These are phyloP conservation scores for Linnemannia elongata DNA, from an alignment of 192 early-diverging fungal genomes.

Conservation along the genomic window DNA sequence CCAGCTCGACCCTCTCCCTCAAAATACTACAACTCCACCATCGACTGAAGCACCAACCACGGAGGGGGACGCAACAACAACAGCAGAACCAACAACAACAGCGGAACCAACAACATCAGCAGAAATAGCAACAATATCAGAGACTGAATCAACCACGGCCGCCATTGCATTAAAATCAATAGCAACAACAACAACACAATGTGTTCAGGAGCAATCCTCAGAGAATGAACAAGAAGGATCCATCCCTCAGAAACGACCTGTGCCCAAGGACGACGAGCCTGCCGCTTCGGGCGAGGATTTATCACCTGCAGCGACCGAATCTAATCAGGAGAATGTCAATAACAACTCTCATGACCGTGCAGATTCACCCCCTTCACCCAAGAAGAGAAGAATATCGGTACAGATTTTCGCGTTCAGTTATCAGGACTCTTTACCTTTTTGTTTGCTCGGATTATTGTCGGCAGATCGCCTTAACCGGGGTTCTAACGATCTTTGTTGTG, in stretches of 20 bases:
- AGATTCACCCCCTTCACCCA: conserved; percentile 11
- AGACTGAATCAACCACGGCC: background rate
- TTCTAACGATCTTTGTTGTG: background rate
- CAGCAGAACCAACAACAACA: background rate
- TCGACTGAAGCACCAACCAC: no score
- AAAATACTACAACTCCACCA: background rate
- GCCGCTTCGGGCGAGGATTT: background rate
- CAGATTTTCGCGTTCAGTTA: background rate
- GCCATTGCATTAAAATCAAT: background rate
- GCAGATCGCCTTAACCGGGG: background rate
- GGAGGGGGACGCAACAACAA: background rate
- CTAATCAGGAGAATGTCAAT: background rate
- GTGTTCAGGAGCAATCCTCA: background rate
- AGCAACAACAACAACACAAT: background rate
- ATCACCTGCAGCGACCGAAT: background rate
- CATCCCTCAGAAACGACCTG: conserved; percentile 5
- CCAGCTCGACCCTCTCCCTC: background rate
- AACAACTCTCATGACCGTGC: background rate
- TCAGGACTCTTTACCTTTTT: background rate
- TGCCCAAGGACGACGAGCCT: background rate
- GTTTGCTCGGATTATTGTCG: background rate
- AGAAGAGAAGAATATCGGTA: conserved; percentile 38
- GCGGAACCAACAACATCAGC: background rate
- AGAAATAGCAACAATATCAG: background rate
- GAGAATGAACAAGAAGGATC: background rate